phyloP scores from a whole-genome alignment of 1,139 yeast genomes.

The Nakaseomyces kungkrabaensis region DNA sequence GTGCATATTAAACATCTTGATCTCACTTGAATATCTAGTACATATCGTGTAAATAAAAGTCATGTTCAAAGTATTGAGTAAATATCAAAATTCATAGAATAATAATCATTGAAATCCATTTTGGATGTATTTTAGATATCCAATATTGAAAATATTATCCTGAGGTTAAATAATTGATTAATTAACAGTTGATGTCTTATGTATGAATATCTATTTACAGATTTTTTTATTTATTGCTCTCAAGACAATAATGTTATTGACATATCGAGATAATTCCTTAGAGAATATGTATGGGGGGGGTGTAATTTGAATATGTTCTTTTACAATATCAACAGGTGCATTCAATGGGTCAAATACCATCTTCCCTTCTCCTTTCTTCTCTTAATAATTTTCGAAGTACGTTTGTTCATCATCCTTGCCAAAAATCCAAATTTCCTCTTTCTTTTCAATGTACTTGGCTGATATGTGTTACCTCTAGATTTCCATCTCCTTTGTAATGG shows the following conservation, averaged over 20 bases:
- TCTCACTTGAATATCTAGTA: not conserved
- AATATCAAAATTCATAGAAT: conserved; percentile 3
- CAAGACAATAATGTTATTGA: too few relatives aligned
- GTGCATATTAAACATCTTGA: too few relatives aligned
- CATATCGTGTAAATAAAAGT: conserved; percentile 2
- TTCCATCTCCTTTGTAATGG: conserved; percentile 52
- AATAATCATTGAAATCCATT: too few relatives aligned
- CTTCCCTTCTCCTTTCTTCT: conserved; percentile 84
- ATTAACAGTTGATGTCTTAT: too few relatives aligned
- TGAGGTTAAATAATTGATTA: too few relatives aligned
- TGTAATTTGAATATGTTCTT: too few relatives aligned
- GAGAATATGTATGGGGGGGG: not conserved
- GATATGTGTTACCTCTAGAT: conserved; percentile 88
- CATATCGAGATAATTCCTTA: not conserved
- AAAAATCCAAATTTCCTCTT: conserved; percentile 86
- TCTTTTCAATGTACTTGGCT: conserved; percentile 83
- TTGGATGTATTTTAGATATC: too few relatives aligned
- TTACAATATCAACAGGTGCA: too few relatives aligned
- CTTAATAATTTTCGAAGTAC: conserved; percentile 69
- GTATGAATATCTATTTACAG: not conserved
- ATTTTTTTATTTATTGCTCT: not conserved
- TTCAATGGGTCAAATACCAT: conserved; percentile 79
- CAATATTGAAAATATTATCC: too few relatives aligned
- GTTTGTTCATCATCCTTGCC: conserved; percentile 71
- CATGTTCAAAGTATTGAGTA: not conserved